phyloP scores from a whole-genome alignment of 306 rosid genomes.

The Pterocarpus santalinus region DNA sequence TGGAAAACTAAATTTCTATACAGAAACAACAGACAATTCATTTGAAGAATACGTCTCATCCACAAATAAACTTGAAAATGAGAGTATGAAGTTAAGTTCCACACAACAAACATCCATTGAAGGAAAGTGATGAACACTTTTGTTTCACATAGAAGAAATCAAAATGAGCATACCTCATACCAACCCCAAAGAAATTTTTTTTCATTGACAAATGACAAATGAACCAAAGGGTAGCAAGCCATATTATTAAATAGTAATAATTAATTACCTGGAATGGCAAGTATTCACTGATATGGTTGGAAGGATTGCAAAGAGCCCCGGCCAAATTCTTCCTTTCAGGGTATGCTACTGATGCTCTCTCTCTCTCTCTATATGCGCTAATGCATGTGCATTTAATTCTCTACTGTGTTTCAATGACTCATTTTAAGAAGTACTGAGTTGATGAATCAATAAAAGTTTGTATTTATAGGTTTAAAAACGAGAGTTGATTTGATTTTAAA shows the following conservation, averaged over 20 bases:
- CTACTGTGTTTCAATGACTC: background rate
- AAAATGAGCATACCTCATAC: background rate
- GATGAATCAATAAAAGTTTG: background rate
- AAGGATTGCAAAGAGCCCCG: background rate
- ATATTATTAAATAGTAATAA: background rate
- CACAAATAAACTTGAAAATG: background rate
- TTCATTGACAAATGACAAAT: background rate
- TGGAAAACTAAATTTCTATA: background rate
- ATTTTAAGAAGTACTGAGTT: background rate
- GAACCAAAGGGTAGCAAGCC: background rate
- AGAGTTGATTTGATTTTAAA: no score
- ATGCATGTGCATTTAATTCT: constrained; percentile 2
- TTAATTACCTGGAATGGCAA: constrained; percentile 8
- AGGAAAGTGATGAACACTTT: background rate
- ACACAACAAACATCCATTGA: background rate
- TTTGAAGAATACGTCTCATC: background rate
- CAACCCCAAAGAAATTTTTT: background rate
- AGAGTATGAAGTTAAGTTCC: background rate
- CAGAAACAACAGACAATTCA: background rate
- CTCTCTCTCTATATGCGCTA: background rate
- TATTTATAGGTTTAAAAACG: background rate
- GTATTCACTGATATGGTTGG: background rate
- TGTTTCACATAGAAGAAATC: background rate
- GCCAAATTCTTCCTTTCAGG: background rate
- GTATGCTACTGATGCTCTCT: background rate